Conservation (phyloP, 2,329 filamentous ascomycete genomes). For the Fusarium phyllophilum region DNA sequence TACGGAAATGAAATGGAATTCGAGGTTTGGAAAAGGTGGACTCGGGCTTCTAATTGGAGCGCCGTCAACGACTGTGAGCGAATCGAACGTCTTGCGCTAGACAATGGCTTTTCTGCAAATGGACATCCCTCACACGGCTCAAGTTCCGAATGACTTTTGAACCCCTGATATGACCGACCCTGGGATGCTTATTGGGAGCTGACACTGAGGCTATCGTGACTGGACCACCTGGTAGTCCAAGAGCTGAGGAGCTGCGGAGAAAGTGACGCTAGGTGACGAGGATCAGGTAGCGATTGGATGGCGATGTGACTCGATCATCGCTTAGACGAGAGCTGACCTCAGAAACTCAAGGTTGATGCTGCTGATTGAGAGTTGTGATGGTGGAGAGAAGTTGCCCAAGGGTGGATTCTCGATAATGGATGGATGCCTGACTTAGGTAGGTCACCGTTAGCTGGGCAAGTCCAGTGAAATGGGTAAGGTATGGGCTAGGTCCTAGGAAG, state of each 20-base stretch:
- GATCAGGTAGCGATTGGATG: neutral
- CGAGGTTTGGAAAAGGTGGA: conserved; percentile 37
- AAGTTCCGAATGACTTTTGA: conserved; percentile 24
- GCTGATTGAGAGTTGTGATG: neutral
- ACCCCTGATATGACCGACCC: conserved; percentile 5
- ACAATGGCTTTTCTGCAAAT: conserved; percentile 38
- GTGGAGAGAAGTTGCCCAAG: conserved; percentile 9
- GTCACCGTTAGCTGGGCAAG: conserved; percentile 5
- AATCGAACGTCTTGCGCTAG: conserved; percentile 43
- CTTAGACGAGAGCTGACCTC: neutral
- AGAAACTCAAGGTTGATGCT: neutral
- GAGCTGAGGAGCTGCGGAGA: conserved; percentile 1
- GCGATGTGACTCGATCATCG: neutral
- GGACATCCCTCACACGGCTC: conserved; percentile 19
- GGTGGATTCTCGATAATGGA: conserved; percentile 20
- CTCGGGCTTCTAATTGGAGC: conserved; percentile 41
- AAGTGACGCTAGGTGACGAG: neutral
- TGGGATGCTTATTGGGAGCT: conserved; percentile 18
- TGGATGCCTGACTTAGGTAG: conserved; percentile 19
- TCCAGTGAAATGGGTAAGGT: neutral
- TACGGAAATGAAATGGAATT: conserved; percentile 39
- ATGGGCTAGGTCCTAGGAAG: neutral
- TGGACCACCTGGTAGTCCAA: neutral
- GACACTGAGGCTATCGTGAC: conserved; percentile 23
- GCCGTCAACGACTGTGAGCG: conserved; percentile 31